Evolutionary conservation across 371 early-diverging fungal genomes (phyloP).

Genomic region (Amoeboradix gromovi): DNA sequence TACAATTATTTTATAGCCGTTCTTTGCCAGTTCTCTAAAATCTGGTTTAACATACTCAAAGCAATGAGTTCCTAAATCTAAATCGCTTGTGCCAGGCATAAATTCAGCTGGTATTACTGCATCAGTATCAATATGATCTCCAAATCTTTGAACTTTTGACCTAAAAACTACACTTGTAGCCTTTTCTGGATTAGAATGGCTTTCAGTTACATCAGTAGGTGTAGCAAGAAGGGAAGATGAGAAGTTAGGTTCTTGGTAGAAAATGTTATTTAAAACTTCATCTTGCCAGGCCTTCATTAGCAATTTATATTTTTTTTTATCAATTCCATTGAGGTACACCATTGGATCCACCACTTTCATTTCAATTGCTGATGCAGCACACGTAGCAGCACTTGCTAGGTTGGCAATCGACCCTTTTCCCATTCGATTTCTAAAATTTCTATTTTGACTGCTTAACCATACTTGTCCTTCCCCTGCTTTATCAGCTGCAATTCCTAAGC

Average conservation of each 20-base stretch:
- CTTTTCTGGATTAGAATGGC: constrained; percentile 3
- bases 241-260: constrained; percentile 11
- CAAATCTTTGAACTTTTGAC: constrained; percentile 36
- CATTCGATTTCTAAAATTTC: constrained; percentile 52
- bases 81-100: constrained; percentile 34
- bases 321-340: constrained; percentile 26
- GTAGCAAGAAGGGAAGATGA: constrained; percentile 8
- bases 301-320: constrained; percentile 11
- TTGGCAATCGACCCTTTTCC: constrained; percentile 46
- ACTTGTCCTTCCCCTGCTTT: constrained; percentile 42
- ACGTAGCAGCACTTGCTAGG: constrained; percentile 39
- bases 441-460: constrained; percentile 44
- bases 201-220: constrained; percentile 2
- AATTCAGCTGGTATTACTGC: constrained; percentile 46
- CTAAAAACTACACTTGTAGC: constrained; percentile 9
- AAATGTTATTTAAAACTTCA: constrained; percentile 28
- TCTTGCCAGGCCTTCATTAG: constrained; percentile 11
- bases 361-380: constrained; percentile 41
- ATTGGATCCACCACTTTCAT: constrained; percentile 35
- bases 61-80: constrained; percentile 34
- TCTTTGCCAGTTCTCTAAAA: constrained; percentile 23
- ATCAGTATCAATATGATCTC: constrained; percentile 40
- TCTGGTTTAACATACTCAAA: constrained; percentile 41
- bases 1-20: constrained; percentile 31
- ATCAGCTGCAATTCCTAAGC: constrained; percentile 44